Conservation (phyloP, 2,329 filamentous ascomycete species). For the Thielaviopsis punctulata region DNA sequence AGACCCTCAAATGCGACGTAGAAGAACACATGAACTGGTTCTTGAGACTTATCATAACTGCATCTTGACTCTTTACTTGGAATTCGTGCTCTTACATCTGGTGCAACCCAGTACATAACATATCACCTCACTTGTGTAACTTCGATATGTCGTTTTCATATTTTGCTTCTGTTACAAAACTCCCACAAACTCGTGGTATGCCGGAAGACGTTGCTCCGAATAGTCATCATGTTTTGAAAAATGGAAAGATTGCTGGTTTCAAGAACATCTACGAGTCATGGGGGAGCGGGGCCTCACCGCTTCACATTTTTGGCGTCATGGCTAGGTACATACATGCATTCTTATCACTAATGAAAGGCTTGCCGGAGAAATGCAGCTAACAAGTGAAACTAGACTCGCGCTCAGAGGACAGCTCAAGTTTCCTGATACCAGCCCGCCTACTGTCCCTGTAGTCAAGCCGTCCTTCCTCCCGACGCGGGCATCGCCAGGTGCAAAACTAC, state of each 20-base stretch:
- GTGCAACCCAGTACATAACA: no score
- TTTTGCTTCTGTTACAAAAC: slow-evolving; percentile 14
- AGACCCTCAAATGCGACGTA: no score
- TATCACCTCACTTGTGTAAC: not conserved
- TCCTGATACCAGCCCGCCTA: slow-evolving; percentile 47
- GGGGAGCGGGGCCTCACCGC: slow-evolving; percentile 11
- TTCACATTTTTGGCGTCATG: not conserved
- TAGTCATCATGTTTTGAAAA: slow-evolving; percentile 24
- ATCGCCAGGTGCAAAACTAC: slow-evolving; percentile 36
- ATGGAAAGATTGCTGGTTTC: slow-evolving; percentile 26
- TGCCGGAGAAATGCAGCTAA: not conserved
- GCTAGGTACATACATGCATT: slow-evolving; percentile 6
- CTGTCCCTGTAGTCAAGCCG: slow-evolving; percentile 49
- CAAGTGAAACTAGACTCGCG: slow-evolving; percentile 18
- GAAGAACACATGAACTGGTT: no score
- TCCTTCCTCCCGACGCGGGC: slow-evolving; percentile 45
- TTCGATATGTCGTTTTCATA: slow-evolving; percentile 7
- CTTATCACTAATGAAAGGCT: not conserved
- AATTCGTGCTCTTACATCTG: no score
- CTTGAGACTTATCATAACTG: no score
- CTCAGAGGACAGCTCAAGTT: slow-evolving; percentile 23
- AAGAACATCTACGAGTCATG: slow-evolving; percentile 35
- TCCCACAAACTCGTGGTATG: slow-evolving; percentile 15
- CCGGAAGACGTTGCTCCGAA: slow-evolving; percentile 21
- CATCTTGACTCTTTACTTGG: not conserved